Base-by-base conservation (phyloP, 1,284 basidiomycete genomes). In the Takashimella koratensis region DNA sequence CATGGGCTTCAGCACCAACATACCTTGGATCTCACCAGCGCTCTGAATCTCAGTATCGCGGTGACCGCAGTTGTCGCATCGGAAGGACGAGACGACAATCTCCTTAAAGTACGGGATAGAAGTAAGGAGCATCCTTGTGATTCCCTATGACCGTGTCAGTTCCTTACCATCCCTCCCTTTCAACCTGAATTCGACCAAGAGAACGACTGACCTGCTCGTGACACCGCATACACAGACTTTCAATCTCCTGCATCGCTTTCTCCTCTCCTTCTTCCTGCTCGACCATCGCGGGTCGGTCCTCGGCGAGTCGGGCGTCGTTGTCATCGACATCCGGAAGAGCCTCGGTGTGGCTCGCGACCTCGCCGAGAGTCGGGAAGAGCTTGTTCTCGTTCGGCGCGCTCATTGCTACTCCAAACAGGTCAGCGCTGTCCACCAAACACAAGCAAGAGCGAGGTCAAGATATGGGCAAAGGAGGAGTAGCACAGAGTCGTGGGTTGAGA, bases 31-130 rank as follows among this genome's bases (percentile, higher is more conserved):
- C 56, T 82, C 75, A 5, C 91, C 90, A 0, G 96, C 96, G 8
- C 88, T 85, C 70, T 98, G 93, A 46, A 97, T 88, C 76, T 98
- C 95, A 69, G 94, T 98, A 77, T 99, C 98, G 42, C 83, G 76
- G 65, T 83, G 79, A 20, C 92, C 93, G 67, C 96, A 99, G 72
- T 93, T 86, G 51, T 95, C 89, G 74, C 96, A 99, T 54, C 84
- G 83, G 79, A 99, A 99, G 43, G 90, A 94, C 83, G 94, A 92
- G 55, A 98, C 84, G 65, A 99, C 89, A 52, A 98, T 87, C 76
- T 99, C 90, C 53, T 85, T 82, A 79, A 98, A 98, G 79, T 88
- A 98, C 0, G 96, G 96, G 54, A 99, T 98, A 19, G 87, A 86
- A 2, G 95, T 98, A 52, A 98, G 81, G 60, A 99, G 83, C 69